These are phyloP conservation scores for Lablab purpureus DNA, from an alignment of 306 rosid genomes.

Conservation along the genomic window DNA sequence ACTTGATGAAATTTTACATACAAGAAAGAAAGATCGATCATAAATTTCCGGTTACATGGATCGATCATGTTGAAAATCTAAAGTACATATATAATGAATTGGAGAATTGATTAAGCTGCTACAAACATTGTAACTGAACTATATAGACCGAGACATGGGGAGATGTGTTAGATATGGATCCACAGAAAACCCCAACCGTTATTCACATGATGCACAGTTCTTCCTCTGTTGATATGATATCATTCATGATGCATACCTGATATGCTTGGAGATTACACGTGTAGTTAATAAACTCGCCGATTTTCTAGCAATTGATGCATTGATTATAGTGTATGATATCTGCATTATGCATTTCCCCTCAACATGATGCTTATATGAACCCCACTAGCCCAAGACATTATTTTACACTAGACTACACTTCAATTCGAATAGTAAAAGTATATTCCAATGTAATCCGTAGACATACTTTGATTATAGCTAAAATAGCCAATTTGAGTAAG, in stretches of 20 bases:
- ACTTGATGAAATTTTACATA: too few species aligned
- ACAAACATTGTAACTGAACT: neutral
- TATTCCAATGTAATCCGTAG: neutral
- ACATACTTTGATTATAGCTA: neutral
- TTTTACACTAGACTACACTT: neutral
- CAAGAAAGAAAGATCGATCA: too few species aligned
- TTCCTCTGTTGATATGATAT: neutral
- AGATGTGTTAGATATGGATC: neutral
- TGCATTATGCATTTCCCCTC: neutral
- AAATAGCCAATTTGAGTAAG: neutral
- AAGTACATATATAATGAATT: neutral
- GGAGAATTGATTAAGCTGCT: neutral
- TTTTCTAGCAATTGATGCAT: conserved; percentile 9
- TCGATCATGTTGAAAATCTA: too few species aligned
- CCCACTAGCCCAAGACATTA: neutral
- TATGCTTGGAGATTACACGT: conserved; percentile 3
- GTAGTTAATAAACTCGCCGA: neutral
- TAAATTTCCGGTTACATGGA: too few species aligned
- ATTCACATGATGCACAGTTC: conserved; percentile 30
- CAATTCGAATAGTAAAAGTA: neutral
- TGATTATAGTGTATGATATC: neutral
- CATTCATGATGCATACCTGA: neutral
- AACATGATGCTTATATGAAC: neutral
- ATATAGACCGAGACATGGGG: neutral
- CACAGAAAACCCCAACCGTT: neutral